Evolutionary conservation across 208 protist species (phyloP).

Genomic region (Trichomonas vaginalis): DNA sequence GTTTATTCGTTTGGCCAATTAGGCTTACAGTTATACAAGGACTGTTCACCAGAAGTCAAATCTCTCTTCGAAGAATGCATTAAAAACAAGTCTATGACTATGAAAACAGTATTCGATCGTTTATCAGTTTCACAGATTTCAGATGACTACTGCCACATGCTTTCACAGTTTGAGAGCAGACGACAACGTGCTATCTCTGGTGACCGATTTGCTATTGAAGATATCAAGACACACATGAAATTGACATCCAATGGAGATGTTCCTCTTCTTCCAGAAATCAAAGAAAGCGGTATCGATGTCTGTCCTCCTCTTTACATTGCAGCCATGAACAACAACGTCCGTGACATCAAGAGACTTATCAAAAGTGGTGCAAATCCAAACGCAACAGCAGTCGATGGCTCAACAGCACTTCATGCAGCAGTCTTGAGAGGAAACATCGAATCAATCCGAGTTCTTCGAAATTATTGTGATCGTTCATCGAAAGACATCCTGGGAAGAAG

Average conservation of each 20-base stretch:
- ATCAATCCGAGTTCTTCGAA: neutral
- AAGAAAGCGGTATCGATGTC: neutral
- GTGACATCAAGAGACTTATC: neutral
- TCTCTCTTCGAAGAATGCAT: neutral
- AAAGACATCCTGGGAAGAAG: neutral
- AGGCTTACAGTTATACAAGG: neutral
- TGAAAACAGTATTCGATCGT: neutral
- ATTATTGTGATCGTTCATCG: neutral
- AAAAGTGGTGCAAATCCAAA: neutral
- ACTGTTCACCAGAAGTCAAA: neutral
- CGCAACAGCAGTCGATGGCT: neutral
- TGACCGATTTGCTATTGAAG: neutral
- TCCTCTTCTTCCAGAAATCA: neutral
- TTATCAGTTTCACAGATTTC: neutral
- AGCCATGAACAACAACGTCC: neutral
- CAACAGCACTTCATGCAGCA: neutral
- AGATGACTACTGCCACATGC: neutral
- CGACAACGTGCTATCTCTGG: neutral
- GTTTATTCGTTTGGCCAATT: neutral
- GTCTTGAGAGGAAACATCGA: neutral
- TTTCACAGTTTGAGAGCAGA: neutral
- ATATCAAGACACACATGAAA: neutral
- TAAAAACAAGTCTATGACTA: neutral
- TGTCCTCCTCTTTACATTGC: neutral
- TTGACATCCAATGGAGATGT: neutral